Percentiles rank a stretch among this genome's conserved stretches.
Evolutionary conservation across 805 yeast genomes (phyloP).

Genomic region (Kodamaea kaohsiungensis): DNA sequence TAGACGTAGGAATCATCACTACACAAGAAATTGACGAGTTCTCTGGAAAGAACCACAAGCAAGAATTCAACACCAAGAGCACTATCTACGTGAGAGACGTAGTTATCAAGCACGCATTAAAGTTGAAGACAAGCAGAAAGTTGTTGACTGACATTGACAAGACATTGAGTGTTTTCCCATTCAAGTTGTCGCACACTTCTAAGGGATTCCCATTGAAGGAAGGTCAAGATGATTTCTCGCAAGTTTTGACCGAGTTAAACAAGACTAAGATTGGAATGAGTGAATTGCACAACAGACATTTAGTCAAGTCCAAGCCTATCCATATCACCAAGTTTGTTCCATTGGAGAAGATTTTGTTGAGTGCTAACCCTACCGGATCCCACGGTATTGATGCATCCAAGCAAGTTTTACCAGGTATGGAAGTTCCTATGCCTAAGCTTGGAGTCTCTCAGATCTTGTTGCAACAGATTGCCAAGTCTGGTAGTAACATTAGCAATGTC

Average conservation of each 20-base stretch:
- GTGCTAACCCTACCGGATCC: slow-evolving; percentile 66
- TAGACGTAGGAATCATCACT: slow-evolving; percentile 64
- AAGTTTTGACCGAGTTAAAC: slow-evolving; percentile 40
- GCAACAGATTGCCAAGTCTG: slow-evolving; percentile 56
- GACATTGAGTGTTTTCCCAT: slow-evolving; percentile 83
- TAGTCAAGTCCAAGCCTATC: slow-evolving; percentile 73
- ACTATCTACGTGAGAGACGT: slow-evolving; percentile 83
- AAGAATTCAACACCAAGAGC: slow-evolving; percentile 58
- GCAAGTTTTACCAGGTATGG: slow-evolving; percentile 71
- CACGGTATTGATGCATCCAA: slow-evolving; percentile 67
- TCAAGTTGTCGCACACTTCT: slow-evolving; percentile 76
- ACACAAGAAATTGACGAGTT: slow-evolving; percentile 65
- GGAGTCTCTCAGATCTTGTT: slow-evolving; percentile 71
- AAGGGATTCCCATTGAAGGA: slow-evolving; percentile 54
- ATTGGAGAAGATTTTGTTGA: slow-evolving; percentile 59
- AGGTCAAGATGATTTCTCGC: slow-evolving; percentile 32
- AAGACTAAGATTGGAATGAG: slow-evolving; percentile 68
- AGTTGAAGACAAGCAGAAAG: slow-evolving; percentile 70
- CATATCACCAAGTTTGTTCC: slow-evolving; percentile 74
- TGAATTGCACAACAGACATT: slow-evolving; percentile 78
- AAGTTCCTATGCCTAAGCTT: slow-evolving; percentile 71
- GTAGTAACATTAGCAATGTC: slow-evolving; percentile 45
- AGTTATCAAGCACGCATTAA: slow-evolving; percentile 76
- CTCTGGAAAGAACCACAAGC: slow-evolving; percentile 60
- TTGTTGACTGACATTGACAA: slow-evolving; percentile 71